Evolutionary conservation across 768 basidiomycete species (phyloP).

Genomic region (Neoboletus subvelutipes): DNA sequence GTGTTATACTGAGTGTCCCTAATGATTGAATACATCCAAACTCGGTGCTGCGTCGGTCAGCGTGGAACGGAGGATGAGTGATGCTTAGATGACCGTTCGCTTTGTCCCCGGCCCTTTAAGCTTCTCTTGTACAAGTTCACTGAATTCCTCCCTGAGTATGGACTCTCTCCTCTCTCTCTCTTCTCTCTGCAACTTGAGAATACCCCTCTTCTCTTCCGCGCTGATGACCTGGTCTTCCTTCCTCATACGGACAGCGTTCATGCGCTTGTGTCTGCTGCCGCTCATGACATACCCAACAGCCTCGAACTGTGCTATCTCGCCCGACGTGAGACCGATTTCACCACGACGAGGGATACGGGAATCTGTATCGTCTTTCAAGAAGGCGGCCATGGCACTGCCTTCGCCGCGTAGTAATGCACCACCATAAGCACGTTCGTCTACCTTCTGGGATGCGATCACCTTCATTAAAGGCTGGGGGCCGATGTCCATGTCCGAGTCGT

Average conservation of each 20-base stretch:
- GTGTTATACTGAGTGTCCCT: not conserved
- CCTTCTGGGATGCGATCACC: constrained; percentile 44
- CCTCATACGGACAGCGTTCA: constrained; percentile 98
- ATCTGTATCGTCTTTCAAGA: constrained; percentile 80
- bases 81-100: constrained; percentile 12
- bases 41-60: not conserved
- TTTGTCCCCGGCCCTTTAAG: constrained; percentile 51
- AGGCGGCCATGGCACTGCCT: constrained; percentile 97
- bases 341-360: constrained; percentile 96
- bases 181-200: constrained; percentile 91
- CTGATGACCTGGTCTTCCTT: constrained; percentile 99
- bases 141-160: constrained; percentile 87
- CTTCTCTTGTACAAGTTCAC: constrained; percentile 74
- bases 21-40: not conserved
- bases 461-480: constrained; percentile 73
- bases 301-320: constrained; percentile 87
- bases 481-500: constrained; percentile 62
- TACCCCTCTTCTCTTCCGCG: constrained; percentile 96
- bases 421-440: constrained; percentile 86
- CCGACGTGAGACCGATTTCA: constrained; percentile 91
- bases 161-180: constrained; percentile 91
- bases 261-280: constrained; percentile 88
- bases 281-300: constrained; percentile 96
- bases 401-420: constrained; percentile 90
- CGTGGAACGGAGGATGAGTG: not conserved